Percentiles rank a stretch among this genome's conserved stretches.
Evolutionary conservation across 768 basidiomycete genomes (phyloP).

Genomic region (Tulasnella sp.): DNA sequence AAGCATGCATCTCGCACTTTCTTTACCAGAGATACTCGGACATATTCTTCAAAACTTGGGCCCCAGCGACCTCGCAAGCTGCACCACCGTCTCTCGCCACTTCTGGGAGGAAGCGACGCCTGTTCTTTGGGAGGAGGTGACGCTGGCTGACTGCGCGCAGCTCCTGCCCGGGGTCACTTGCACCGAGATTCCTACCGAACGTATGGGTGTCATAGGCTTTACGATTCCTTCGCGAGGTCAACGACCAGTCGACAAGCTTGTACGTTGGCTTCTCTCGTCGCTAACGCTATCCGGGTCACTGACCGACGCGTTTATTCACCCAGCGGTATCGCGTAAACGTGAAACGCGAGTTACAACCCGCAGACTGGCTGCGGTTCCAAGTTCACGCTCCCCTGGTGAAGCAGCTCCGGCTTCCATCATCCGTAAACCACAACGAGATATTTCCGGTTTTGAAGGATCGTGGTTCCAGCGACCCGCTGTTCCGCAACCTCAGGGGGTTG

Average conservation of each 20-base stretch:
- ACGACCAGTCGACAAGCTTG: background rate
- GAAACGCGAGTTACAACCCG: background rate
- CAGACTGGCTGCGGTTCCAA: background rate
- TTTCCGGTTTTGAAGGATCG: background rate
- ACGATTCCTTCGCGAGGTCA: background rate
- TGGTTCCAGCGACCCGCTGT: background rate
- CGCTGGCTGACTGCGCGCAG: background rate
- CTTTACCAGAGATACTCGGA: too few relatives aligned
- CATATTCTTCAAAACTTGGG: background rate
- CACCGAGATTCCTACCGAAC: background rate
- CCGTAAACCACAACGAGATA: background rate
- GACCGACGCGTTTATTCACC: background rate
- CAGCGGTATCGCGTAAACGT: background rate
- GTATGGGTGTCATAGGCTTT: background rate
- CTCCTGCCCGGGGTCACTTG: background rate
- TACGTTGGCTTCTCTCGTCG: background rate
- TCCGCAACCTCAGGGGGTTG: background rate
- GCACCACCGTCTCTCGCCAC: background rate
- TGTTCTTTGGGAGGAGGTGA: background rate
- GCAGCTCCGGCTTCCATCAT: background rate
- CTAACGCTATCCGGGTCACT: background rate
- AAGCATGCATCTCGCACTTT: too few relatives aligned
- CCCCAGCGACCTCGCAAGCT: background rate
- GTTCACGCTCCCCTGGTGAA: background rate
- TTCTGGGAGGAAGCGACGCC: background rate